Base-by-base conservation (phyloP, 169 alveolate species). In the Eimeria necatrix region DNA sequence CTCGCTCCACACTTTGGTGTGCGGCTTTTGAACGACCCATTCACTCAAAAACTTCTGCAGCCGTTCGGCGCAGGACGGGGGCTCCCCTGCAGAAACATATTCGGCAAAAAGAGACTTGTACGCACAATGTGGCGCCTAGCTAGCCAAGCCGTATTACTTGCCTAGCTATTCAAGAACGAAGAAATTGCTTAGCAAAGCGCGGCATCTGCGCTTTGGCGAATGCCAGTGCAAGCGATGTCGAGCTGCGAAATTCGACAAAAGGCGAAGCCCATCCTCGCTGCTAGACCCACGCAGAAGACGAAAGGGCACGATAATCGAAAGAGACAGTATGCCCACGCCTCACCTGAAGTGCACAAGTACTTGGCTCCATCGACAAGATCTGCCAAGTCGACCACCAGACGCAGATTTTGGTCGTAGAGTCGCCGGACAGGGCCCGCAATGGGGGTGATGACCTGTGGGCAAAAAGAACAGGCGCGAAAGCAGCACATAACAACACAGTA, bases 351-450 rank as follows among this genome's bases (percentile, higher is more conserved):
- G 90, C 98, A 97, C 22, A 97, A 94, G 94, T 97, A 98, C 90
- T 98, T 98, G 48, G 98, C 99, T 8, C 99, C 99, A 90, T 98
- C 99, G 32, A 97, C 96, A 26, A 98, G 94, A 18, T 97, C 98
- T n/a, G 93, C 96, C 18, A 98, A 78, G 51, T 91, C 93, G 52
- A 94, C 96, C 7, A 98, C 96, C n/a, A 73, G 96, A 22, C 95
- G 81, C 46, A 98, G 95, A 70, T 98, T 98, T 85, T 98, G 99
- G 94, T 98, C 99, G 95, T 96, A 98, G 1, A 98, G 73, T 53
- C 95, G 95, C 80, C 99, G 91, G 18, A 98, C 97, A 22, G 99
- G 99, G 52, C 99, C 99, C 12, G 98, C 98, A 59, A 98, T 93
- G 16, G 98, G 98, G 49, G 96, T 94, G 10, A 96, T 61, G 20